phyloP scores from a whole-genome alignment of 352 stramenopile genomes.

The Pythium monospermum region DNA sequence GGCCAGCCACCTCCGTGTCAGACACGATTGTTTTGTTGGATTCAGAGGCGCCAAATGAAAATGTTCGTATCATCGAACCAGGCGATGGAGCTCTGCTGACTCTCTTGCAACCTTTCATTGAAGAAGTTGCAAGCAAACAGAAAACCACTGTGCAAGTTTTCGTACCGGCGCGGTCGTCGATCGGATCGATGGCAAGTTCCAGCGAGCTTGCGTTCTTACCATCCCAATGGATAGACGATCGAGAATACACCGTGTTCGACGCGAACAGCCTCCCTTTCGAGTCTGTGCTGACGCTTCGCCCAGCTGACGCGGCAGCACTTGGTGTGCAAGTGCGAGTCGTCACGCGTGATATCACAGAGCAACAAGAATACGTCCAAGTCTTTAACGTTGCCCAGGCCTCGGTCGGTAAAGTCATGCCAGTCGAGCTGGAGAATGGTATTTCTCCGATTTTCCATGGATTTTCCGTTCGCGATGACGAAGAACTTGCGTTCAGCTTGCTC shows the following conservation, averaged over 20 bases:
- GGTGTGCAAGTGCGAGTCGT: neutral
- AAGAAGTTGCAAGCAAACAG: neutral
- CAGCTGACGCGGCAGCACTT: neutral
- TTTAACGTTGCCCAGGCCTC: constrained; percentile 1
- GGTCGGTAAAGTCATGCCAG: neutral
- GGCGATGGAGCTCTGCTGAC: neutral
- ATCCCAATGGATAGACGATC: neutral
- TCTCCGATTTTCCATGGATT: neutral
- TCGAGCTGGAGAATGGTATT: neutral
- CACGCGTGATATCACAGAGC: constrained; percentile 1
- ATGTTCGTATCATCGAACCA: neutral
- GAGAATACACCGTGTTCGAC: neutral
- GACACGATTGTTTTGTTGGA: neutral
- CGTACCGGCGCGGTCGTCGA: neutral
- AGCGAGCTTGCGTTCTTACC: neutral
- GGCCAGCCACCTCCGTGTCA: neutral
- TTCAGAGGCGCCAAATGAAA: neutral
- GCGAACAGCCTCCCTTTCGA: neutral
- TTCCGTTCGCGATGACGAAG: neutral
- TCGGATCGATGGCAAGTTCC: neutral
- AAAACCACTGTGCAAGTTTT: neutral
- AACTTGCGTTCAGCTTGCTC: neutral
- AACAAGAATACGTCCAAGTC: neutral
- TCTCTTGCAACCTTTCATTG: neutral
- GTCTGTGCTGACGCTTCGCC: neutral